These are phyloP conservation scores for Apiotrichum porosum DNA, from an alignment of 1,284 basidiomycete genomes.

Conservation along the genomic window DNA sequence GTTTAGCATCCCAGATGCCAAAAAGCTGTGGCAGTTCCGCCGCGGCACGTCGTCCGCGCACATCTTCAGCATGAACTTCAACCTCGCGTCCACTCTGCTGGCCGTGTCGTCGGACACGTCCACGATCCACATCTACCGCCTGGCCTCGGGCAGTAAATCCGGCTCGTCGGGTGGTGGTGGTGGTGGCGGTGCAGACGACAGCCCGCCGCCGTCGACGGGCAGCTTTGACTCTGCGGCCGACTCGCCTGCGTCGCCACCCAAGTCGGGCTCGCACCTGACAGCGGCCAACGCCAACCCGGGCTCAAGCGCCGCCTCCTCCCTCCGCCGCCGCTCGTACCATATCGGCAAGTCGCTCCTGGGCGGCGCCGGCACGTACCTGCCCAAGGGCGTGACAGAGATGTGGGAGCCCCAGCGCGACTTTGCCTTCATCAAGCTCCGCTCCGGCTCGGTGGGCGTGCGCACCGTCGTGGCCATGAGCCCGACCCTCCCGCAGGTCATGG, in stretches of 20 bases:
- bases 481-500: constrained; percentile 92
- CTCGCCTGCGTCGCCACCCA: constrained; percentile 18
- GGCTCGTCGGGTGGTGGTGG: not conserved
- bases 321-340: constrained; percentile 61
- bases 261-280: not conserved
- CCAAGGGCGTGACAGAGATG: constrained; percentile 85
- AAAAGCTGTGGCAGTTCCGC: constrained; percentile 92
- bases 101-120: constrained; percentile 89
- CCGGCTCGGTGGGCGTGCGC: constrained; percentile 59
- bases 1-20: constrained; percentile 83
- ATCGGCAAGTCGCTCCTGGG: constrained; percentile 74
- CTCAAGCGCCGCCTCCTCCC: constrained; percentile 32
- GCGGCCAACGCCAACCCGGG: too few relatives aligned
- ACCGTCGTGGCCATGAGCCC: constrained; percentile 81
- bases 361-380: constrained; percentile 83
- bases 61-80: constrained; percentile 92
- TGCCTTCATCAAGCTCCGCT: constrained; percentile 84
- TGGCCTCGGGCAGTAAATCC: constrained; percentile 49
- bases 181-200: constrained; percentile 1
- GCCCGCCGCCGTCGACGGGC: constrained; percentile 6
- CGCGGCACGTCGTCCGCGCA: constrained; percentile 78
- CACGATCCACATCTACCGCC: constrained; percentile 95
- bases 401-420: constrained; percentile 97
- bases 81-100: constrained; percentile 72
- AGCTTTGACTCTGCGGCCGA: not conserved